Conservation (phyloP, 2,329 filamentous ascomycete species). For the Xylaria sp. region DNA sequence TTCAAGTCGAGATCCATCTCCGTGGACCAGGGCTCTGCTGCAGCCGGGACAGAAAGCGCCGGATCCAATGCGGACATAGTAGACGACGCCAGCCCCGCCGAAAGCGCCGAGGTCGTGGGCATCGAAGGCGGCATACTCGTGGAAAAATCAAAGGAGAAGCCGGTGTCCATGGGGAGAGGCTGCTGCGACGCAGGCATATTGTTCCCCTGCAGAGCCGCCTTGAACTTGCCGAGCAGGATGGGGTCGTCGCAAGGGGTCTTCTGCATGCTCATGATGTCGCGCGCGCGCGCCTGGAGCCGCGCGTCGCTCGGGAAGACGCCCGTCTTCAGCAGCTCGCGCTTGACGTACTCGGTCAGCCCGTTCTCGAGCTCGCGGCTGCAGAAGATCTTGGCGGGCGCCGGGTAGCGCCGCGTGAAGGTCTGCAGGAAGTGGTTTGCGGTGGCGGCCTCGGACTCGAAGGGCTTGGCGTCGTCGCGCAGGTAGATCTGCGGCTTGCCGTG, state of each 20-base stretch:
- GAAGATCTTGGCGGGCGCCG: conserved; percentile 63
- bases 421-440: conserved; percentile 62
- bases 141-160: conserved; percentile 26
- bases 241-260: conserved; percentile 65
- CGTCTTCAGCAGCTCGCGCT: conserved; percentile 51
- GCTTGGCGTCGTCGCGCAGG: conserved; percentile 52
- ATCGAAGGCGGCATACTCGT: conserved; percentile 17
- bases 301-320: conserved; percentile 60
- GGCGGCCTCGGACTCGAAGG: conserved; percentile 55
- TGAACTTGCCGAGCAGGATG: conserved; percentile 64
- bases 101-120: conserved; percentile 29
- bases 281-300: conserved; percentile 57
- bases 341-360: conserved; percentile 62
- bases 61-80: conserved; percentile 12
- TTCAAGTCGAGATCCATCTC: conserved; percentile 40
- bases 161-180: conserved; percentile 3
- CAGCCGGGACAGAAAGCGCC: conserved; percentile 8
- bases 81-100: conserved; percentile 28
- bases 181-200: conserved; percentile 6
- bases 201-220: conserved; percentile 53
- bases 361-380: conserved; percentile 68
- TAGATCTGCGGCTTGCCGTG: conserved; percentile 48
- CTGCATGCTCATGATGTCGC: conserved; percentile 58
- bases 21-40: conserved; percentile 32
- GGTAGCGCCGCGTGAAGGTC: conserved; percentile 56